A percentile compares a stretch with the other conserved stretches of the same genome.
These are phyloP conservation scores for Jackrogersella minutella DNA, from an alignment of 495 filamentous ascomycete species.

Conservation along the genomic window DNA sequence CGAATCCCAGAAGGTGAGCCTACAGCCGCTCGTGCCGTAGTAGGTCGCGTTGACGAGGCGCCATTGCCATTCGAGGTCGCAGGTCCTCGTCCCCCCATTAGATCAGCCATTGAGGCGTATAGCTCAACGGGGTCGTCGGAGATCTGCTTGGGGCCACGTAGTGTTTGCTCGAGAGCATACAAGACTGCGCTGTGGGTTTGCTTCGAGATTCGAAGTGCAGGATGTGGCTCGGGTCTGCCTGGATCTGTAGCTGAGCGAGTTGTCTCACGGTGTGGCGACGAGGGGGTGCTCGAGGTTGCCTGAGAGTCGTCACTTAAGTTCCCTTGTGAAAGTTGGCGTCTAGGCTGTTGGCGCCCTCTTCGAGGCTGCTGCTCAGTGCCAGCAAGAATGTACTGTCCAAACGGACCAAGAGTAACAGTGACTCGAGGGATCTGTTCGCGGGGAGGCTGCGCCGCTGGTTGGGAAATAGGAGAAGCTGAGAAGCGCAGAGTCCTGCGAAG, in stretches of 20 bases:
- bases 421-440: slow-evolving; percentile 47
- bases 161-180: slow-evolving; percentile 88
- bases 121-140: slow-evolving; percentile 86
- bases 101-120: slow-evolving; percentile 93
- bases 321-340: slow-evolving; percentile 54
- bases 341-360: slow-evolving; percentile 34
- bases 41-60: slow-evolving; percentile 53
- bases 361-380: slow-evolving; percentile 28
- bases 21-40: slow-evolving; percentile 53
- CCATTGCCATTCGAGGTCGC: slow-evolving; percentile 58
- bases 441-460: slow-evolving; percentile 44
- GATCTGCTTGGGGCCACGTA: slow-evolving; percentile 83
- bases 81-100: slow-evolving; percentile 64
- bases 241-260: slow-evolving; percentile 30
- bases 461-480: slow-evolving; percentile 52
- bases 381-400: slow-evolving; percentile 41
- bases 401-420: slow-evolving; percentile 39
- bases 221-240: slow-evolving; percentile 44
- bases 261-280: slow-evolving; percentile 37
- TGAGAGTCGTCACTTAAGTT: slow-evolving; percentile 52
- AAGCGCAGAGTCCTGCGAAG: slow-evolving; percentile 60
- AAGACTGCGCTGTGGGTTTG: slow-evolving; percentile 74
- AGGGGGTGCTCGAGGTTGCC: slow-evolving; percentile 43
- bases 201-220: slow-evolving; percentile 53
- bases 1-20: slow-evolving; percentile 61